Conservation (phyloP, 176 grass and related monocot species). For the Tuctoria greenei region DNA sequence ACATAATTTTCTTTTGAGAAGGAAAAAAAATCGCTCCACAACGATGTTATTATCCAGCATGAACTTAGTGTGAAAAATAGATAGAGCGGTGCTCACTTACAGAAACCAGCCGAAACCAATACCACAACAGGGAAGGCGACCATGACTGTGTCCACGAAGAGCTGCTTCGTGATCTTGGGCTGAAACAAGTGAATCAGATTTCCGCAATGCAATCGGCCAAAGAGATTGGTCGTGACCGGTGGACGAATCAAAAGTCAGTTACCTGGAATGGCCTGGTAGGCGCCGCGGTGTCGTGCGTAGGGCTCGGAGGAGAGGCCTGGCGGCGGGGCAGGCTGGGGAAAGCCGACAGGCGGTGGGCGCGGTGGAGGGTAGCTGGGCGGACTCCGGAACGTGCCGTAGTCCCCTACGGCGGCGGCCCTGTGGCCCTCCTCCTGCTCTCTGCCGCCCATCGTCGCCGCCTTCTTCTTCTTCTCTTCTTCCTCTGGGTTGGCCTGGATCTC, state of each 20-base stretch:
- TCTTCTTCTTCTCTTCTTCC: background rate
- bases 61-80: slow-evolving; percentile 6
- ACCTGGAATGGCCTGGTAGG: slow-evolving; percentile 61
- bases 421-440: background rate
- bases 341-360: slow-evolving; percentile 59
- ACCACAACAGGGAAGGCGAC: slow-evolving; percentile 70
- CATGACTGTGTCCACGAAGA: slow-evolving; percentile 42
- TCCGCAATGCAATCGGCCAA: background rate
- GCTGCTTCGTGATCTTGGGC: slow-evolving; percentile 50
- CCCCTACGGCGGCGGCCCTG: slow-evolving; percentile 12
- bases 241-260: background rate
- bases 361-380: slow-evolving; percentile 60
- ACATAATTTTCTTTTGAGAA: background rate
- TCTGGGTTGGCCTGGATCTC: background rate
- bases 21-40: background rate
- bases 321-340: slow-evolving; percentile 67
- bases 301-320: slow-evolving; percentile 40
- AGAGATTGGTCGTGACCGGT: background rate
- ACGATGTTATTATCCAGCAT: background rate
- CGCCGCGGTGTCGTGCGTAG: slow-evolving; percentile 49
- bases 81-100: slow-evolving; percentile 47
- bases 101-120: slow-evolving; percentile 85
- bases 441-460: slow-evolving; percentile 5
- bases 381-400: slow-evolving; percentile 77
- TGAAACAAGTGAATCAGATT: background rate